Evolutionary conservation across 2,329 filamentous ascomycete species (phyloP).

Genomic region (Macroventuria anomochaeta): DNA sequence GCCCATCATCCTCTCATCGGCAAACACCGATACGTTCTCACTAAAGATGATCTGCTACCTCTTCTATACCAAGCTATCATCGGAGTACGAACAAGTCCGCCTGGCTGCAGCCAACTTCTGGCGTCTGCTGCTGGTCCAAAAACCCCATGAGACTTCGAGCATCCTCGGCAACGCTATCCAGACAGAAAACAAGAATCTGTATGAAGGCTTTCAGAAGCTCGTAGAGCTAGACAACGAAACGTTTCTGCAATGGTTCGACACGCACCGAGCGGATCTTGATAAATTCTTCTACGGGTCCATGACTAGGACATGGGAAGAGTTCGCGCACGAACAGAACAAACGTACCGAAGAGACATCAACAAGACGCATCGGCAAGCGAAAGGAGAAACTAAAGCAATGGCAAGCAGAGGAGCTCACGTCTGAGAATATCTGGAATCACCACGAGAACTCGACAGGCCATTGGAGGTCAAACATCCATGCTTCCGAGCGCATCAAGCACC

Average conservation of each 20-base stretch:
- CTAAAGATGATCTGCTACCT: conserved; percentile 90
- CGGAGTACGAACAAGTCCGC: conserved; percentile 70
- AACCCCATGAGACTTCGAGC: conserved; percentile 78
- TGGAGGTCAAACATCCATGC: conserved; percentile 97
- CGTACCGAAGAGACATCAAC: conserved; percentile 78
- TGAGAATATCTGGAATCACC: conserved; percentile 77
- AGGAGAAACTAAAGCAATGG: conserved; percentile 84
- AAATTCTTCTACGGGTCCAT: conserved; percentile 81
- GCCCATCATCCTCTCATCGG: conserved; percentile 80
- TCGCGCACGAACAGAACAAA: conserved; percentile 81
- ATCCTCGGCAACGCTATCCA: conserved; percentile 76
- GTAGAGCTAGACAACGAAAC: conserved; percentile 88
- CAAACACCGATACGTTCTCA: conserved; percentile 80
- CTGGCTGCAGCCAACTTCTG: conserved; percentile 82
- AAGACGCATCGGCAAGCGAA: conserved; percentile 73
- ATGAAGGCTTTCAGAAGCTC: conserved; percentile 79
- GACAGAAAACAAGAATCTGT: conserved; percentile 73
- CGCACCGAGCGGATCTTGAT: conserved; percentile 79
- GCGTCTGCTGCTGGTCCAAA: conserved; percentile 92
- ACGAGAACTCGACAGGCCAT: conserved; percentile 83
- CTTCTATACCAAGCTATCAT: conserved; percentile 86
- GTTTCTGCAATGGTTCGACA: conserved; percentile 87
- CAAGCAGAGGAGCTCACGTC: conserved; percentile 69
- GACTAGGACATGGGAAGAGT: conserved; percentile 85
- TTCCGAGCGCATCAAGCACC: conserved; percentile 89